Evolutionary conservation across 441 rosid species (phyloP).

Genomic region (Syzygium syzygioides): DNA sequence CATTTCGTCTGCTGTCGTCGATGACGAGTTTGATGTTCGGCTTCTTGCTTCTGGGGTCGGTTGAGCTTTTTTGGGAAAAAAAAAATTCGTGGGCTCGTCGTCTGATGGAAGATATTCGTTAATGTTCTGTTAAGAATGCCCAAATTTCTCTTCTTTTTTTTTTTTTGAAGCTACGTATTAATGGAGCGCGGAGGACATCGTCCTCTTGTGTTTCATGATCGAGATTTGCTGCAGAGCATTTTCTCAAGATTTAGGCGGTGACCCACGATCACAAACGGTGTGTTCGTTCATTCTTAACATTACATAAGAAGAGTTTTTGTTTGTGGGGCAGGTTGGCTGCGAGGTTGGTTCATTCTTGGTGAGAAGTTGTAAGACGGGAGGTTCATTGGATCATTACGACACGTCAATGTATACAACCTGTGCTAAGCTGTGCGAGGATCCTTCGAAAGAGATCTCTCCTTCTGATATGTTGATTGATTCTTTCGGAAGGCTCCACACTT

Average conservation of each 20-base stretch:
- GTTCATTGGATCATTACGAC: background rate
- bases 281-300: background rate
- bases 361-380: background rate
- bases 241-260: background rate
- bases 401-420: slow-evolving; percentile 20
- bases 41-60: background rate
- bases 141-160: background rate
- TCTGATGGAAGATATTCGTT: background rate
- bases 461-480: slow-evolving; percentile 83
- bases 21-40: background rate
- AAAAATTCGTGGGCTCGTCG: background rate
- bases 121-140: background rate
- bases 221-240: background rate
- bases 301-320: background rate
- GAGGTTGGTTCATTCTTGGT: background rate
- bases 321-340: background rate
- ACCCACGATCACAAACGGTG: background rate
- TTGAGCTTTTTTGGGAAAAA: background rate
- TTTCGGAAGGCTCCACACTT: slow-evolving; percentile 81
- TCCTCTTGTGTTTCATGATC: background rate
- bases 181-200: background rate
- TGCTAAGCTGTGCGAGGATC: slow-evolving; percentile 37
- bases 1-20: background rate
- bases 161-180: fast-evolving
- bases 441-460: slow-evolving; percentile 23